Percentiles rank a stretch among this genome's conserved stretches.
Evolutionary conservation across 257 asterid species (phyloP).

Genomic region (Ilex aquifolium): DNA sequence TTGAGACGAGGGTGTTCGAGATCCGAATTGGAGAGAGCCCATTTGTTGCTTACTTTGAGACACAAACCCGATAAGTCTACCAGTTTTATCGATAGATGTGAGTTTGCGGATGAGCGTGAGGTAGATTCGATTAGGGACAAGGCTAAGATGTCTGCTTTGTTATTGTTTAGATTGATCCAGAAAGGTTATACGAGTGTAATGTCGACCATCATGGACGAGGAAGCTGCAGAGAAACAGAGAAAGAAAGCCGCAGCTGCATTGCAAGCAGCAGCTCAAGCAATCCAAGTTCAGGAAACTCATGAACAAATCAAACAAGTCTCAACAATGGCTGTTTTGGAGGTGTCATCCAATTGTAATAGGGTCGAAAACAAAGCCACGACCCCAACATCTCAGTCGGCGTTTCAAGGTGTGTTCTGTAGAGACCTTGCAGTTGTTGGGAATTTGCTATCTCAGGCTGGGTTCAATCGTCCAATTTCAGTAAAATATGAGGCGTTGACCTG

Average conservation of each 20-base stretch:
- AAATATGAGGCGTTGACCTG: constrained; percentile 37
- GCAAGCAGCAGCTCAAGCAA: constrained; percentile 33
- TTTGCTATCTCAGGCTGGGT: constrained; percentile 31
- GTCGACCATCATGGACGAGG: constrained; percentile 63
- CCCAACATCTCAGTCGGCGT: constrained; percentile 25
- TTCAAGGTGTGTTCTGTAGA: constrained; percentile 37
- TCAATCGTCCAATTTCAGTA: constrained; percentile 27
- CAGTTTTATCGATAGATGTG: constrained; percentile 70
- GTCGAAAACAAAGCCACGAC: constrained; percentile 27
- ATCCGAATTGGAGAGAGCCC: constrained; percentile 83
- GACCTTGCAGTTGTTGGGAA: constrained; percentile 32
- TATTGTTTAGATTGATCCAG: constrained; percentile 85
- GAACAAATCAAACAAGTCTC: not conserved
- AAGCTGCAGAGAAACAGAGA: constrained; percentile 55
- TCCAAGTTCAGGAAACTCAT: constrained; percentile 13
- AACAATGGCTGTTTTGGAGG: not conserved
- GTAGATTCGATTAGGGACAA: constrained; percentile 69
- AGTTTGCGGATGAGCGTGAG: constrained; percentile 72
- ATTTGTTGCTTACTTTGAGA: constrained; percentile 62
- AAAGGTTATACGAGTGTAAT: constrained; percentile 63
- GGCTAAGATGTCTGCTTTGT: constrained; percentile 63
- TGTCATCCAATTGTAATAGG: constrained; percentile 3
- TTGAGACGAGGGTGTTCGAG: constrained; percentile 72
- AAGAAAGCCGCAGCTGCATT: constrained; percentile 49
- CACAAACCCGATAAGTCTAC: constrained; percentile 90